A percentile compares a stretch with the other conserved stretches of the same genome.
These are phyloP conservation scores for Zea luxurians DNA, from an alignment of 176 grass and related monocot genomes.

Conservation along the genomic window DNA sequence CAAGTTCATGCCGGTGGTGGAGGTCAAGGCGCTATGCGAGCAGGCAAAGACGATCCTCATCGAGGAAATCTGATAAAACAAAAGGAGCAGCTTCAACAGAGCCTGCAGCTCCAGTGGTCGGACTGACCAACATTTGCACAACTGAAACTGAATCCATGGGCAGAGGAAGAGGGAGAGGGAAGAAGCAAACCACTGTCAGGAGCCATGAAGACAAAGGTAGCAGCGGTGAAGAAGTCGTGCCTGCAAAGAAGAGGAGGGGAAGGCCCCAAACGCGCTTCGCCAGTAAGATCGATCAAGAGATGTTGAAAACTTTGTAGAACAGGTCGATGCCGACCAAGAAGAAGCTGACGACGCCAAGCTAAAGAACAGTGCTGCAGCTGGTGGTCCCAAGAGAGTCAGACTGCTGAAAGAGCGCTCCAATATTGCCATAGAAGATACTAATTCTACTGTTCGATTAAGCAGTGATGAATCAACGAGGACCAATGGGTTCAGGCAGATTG, in stretches of 20 bases:
- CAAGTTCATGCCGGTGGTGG: too few species aligned
- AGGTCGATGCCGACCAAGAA: conserved; percentile 43
- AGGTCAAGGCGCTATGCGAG: too few species aligned
- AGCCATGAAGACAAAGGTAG: conserved; percentile 68
- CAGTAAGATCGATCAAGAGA: conserved; percentile 49
- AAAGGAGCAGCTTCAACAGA: conserved; percentile 5
- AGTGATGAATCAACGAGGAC: conserved; percentile 50
- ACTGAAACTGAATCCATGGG: conserved; percentile 52
- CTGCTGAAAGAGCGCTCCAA: conserved; percentile 53
- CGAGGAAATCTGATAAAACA: conserved; percentile 30
- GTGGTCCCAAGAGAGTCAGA: conserved; percentile 55
- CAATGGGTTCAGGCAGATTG: conserved; percentile 67
- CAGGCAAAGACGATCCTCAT: too few species aligned
- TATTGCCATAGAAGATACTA: conserved; percentile 43
- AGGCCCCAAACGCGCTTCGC: conserved; percentile 65
- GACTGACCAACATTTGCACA: conserved; percentile 11
- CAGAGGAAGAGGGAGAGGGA: conserved; percentile 78
- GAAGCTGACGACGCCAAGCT: conserved; percentile 43
- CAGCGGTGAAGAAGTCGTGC: conserved; percentile 59
- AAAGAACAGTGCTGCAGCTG: conserved; percentile 33
- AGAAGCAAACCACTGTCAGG: conserved; percentile 44
- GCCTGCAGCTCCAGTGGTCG: conserved; percentile 26
- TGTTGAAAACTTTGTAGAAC: conserved; percentile 47
- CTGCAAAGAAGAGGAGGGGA: conserved; percentile 68
- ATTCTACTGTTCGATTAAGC: conserved; percentile 41